These are phyloP conservation scores for Lipomyces mesembrius DNA, from an alignment of 805 yeast genomes.

Conservation along the genomic window DNA sequence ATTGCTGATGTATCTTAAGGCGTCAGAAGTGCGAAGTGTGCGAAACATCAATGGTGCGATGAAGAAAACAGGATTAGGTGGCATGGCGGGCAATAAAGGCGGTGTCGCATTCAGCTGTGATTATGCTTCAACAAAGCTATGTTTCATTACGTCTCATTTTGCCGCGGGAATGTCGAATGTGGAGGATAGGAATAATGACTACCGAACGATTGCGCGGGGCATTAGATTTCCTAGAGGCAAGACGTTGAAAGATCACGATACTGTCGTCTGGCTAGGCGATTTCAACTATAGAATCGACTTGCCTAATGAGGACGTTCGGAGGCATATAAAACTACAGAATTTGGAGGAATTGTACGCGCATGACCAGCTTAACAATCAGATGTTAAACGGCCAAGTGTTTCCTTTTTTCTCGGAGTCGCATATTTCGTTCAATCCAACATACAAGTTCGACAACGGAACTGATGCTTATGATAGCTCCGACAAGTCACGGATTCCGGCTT, in stretches of 20 bases:
- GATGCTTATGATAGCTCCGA: slow-evolving; percentile 83
- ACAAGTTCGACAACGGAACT: slow-evolving; percentile 88
- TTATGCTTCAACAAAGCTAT: slow-evolving; percentile 77
- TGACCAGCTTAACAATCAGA: slow-evolving; percentile 82
- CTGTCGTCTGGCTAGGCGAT: slow-evolving; percentile 93
- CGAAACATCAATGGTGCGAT: slow-evolving; percentile 92
- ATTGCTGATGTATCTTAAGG: slow-evolving; percentile 69
- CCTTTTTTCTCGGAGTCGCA: slow-evolving; percentile 76
- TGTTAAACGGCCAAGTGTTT: slow-evolving; percentile 72
- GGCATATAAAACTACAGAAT: slow-evolving; percentile 54
- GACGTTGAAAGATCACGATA: slow-evolving; percentile 79
- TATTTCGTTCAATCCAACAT: slow-evolving; percentile 83
- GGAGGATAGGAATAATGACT: slow-evolving; percentile 86
- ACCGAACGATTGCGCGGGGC: slow-evolving; percentile 72
- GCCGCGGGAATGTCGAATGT: slow-evolving; percentile 89
- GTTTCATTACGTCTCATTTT: slow-evolving; percentile 86
- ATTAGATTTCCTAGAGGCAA: slow-evolving; percentile 78
- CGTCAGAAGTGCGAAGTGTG: slow-evolving; percentile 60
- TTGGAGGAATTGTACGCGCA: slow-evolving; percentile 58
- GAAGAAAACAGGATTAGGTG: slow-evolving; percentile 94
- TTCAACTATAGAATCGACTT: slow-evolving; percentile 79
- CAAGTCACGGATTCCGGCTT: slow-evolving; percentile 89
- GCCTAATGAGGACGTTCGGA: slow-evolving; percentile 74
- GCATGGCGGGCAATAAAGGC: slow-evolving; percentile 96
- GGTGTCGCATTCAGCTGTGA: slow-evolving; percentile 91